Evolutionary conservation across 2,329 filamentous ascomycete genomes (phyloP), one percentile per base, ranked within the genome.

Genomic region (Ophiostoma piceae): DNA sequence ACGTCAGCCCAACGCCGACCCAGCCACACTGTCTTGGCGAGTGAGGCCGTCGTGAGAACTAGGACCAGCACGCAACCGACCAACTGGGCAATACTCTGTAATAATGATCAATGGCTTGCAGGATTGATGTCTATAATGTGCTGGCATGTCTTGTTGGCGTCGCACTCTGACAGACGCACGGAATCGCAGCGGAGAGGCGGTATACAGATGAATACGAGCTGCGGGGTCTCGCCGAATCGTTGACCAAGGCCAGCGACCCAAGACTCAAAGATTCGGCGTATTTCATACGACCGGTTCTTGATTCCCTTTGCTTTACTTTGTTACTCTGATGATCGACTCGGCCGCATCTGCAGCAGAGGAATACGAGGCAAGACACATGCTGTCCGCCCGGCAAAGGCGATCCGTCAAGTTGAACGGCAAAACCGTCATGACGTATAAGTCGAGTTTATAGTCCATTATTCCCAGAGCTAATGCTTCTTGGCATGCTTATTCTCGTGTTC

Each of bases 151-250:
- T 62, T 32, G 57, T 26, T 32, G 26, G 12, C 32, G 57, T 62
- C 57, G 57, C 16, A 62, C 57, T 62, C 57, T 62, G 57, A 26
- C 51, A 16, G 51, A 26, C 43, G 22, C 51, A 57, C n/a, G 8
- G 22, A 26, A 57, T 26, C 12, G 51, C 51, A 26, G 51, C 12
- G 51, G n/a, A 26, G 51, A 29, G 51, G n/a, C 51, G 51, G 51
- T 57, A 57, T 57, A 57, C n/a, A 57, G 22, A 57, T 62, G 57
- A 19, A 62, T 62, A 62, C 26, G 57, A 62, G 57, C 57, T 62
- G 57, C 57, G 57, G 57, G 57, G 57, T 19, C 16, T 62, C 26
- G 6, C 26, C 26, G 57, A 62, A n/a, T 19, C 26, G 26, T 29
- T 29, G 26, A 29, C 26, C 26, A 29, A 29, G 26, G 26, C 26